Percentiles rank a stretch among this genome's conserved stretches.
These are phyloP conservation scores for Amauroascus verrucosus DNA, from an alignment of 2,329 filamentous ascomycete species.

Conservation along the genomic window DNA sequence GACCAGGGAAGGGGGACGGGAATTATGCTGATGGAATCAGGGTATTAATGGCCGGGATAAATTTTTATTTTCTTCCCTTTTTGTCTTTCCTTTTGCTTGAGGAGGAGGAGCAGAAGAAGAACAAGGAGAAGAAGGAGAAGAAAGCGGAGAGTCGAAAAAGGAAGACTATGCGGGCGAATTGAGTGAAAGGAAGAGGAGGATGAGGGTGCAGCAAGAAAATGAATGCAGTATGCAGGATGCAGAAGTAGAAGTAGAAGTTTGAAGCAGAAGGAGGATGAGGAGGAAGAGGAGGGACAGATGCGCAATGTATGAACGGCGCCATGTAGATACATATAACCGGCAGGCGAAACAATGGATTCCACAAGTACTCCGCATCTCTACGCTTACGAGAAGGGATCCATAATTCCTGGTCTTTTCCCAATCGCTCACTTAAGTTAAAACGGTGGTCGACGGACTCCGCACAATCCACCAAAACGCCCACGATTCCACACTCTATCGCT, in stretches of 20 bases:
- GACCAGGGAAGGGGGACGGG: background rate
- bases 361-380: background rate
- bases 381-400: slow-evolving; percentile 5
- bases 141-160: too few species aligned
- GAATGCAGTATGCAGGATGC: too few species aligned
- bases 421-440: background rate
- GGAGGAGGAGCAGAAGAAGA: too few species aligned
- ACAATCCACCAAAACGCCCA: background rate
- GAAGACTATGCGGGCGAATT: too few species aligned
- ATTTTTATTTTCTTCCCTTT: too few species aligned
- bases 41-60: background rate
- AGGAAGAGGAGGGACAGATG: background rate
- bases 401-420: background rate
- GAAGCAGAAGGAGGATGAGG: background rate
- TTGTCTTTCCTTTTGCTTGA: too few species aligned
- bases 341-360: slow-evolving; percentile 5
- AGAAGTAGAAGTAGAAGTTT: too few species aligned
- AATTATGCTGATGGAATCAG: background rate
- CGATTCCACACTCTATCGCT: too few species aligned
- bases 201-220: too few species aligned
- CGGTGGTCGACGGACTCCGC: slow-evolving; percentile 9
- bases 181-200: too few species aligned
- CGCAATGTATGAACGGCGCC: background rate
- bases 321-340: slow-evolving; percentile 8
- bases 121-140: too few species aligned